Evolutionary conservation across 306 rosid genomes (phyloP).

Genomic region (Geum urbanum): DNA sequence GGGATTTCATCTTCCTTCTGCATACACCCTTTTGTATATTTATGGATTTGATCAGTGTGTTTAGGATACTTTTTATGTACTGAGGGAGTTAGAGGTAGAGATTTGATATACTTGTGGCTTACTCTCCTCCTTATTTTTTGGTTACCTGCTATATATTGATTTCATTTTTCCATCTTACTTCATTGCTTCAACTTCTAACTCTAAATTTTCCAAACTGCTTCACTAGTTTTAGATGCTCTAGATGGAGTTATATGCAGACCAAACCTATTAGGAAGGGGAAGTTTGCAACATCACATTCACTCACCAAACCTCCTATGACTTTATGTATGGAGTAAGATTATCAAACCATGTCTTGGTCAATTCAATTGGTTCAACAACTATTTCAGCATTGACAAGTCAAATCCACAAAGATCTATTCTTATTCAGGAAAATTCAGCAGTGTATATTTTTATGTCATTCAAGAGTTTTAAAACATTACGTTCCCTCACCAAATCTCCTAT

Average conservation of each 20-base stretch:
- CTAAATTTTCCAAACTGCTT: neutral
- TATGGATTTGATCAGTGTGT: slow-evolving; percentile 20
- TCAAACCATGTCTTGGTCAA: neutral
- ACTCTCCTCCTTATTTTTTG: neutral
- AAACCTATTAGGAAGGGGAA: neutral
- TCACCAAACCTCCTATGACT: neutral
- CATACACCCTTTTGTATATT: slow-evolving; percentile 43
- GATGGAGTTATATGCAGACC: neutral
- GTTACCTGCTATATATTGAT: neutral
- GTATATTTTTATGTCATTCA: neutral
- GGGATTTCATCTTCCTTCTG: neutral
- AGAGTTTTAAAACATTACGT: neutral
- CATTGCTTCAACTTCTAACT: neutral
- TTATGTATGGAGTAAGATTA: neutral
- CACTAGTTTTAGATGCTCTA: neutral
- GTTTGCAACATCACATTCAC: neutral
- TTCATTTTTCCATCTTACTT: slow-evolving; percentile 3
- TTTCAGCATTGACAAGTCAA: slow-evolving; percentile 10
- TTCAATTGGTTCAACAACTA: slow-evolving; percentile 8
- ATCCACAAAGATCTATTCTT: neutral
- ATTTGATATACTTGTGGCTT: slow-evolving; percentile 23
- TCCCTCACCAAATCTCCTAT: neutral
- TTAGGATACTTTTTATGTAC: slow-evolving; percentile 23
- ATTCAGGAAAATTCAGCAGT: neutral
- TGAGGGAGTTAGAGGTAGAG: slow-evolving; percentile 36